Conservation (phyloP, 139 green algal species). For the Coelastrella sp. region DNA sequence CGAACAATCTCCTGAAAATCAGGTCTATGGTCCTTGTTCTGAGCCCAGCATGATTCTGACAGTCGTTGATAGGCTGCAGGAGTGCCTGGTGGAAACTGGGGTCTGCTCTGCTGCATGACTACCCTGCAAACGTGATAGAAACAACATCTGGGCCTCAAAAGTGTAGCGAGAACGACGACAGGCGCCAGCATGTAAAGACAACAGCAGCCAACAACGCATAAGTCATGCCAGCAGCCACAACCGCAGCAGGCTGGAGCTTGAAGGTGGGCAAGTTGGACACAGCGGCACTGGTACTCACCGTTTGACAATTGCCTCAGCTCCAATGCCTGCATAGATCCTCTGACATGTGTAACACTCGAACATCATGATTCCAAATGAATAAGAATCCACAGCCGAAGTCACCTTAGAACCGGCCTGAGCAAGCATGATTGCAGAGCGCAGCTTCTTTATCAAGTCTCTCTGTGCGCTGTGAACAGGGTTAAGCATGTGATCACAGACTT, state of each 20-base stretch:
- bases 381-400: slow-evolving; percentile 34
- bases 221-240: too few species aligned
- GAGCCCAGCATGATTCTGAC: slow-evolving; percentile 20
- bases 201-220: too few species aligned
- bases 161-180: too few species aligned
- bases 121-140: slow-evolving; percentile 16
- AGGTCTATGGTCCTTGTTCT: background rate
- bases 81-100: slow-evolving; percentile 16
- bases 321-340: slow-evolving; percentile 15
- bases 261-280: too few species aligned
- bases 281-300: background rate
- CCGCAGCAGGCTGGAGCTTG: too few species aligned
- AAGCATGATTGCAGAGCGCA: too few species aligned
- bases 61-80: background rate
- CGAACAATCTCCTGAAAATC: slow-evolving; percentile 20
- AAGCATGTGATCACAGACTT: too few species aligned
- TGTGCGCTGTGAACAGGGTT: too few species aligned
- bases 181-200: too few species aligned
- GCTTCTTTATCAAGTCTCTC: too few species aligned
- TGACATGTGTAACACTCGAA: slow-evolving; percentile 45
- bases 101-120: background rate
- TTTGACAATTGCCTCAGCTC: slow-evolving; percentile 2
- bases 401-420: slow-evolving; percentile 35
- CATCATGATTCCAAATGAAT: slow-evolving; percentile 50
- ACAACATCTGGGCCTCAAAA: too few species aligned